These are phyloP conservation scores for Kregervanrija delftensis DNA, from an alignment of 805 yeast species.

Conservation along the genomic window DNA sequence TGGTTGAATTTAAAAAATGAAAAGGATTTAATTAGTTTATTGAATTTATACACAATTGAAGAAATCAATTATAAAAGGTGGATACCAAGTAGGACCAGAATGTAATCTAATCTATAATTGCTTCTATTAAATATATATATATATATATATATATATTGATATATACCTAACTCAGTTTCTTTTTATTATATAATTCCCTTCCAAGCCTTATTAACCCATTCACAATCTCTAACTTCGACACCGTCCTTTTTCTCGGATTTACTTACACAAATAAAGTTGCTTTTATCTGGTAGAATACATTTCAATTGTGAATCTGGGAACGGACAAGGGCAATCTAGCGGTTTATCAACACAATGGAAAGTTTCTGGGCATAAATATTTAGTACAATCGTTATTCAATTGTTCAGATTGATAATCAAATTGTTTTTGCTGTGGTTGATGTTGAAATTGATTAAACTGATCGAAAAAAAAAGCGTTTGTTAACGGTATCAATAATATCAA, in stretches of 20 bases:
- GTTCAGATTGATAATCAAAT: constrained; percentile 32
- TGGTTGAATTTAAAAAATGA: constrained; percentile 13
- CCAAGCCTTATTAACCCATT: constrained; percentile 74
- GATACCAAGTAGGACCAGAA: constrained; percentile 81
- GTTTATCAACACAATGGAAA: constrained; percentile 60
- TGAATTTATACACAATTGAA: constrained; percentile 39
- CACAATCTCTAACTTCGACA: constrained; percentile 68
- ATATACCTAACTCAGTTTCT: not conserved
- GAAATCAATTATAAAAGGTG: constrained; percentile 75
- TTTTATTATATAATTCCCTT: constrained; percentile 39
- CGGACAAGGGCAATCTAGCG: constrained; percentile 83
- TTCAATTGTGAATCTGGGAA: constrained; percentile 80
- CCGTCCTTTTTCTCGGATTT: constrained; percentile 44
- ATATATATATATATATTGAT: not conserved
- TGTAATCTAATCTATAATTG: constrained; percentile 30
- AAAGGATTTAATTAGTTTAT: constrained; percentile 22
- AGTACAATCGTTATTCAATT: constrained; percentile 43
- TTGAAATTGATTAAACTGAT: constrained; percentile 15
- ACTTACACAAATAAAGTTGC: constrained; percentile 71
- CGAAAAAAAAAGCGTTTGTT: constrained; percentile 12
- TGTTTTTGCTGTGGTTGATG: constrained; percentile 26
- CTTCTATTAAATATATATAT: not conserved
- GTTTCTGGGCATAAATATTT: constrained; percentile 81
- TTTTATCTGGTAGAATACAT: constrained; percentile 66
- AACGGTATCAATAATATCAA: too few species aligned